phyloP scores from a whole-genome alignment of 2,329 filamentous ascomycete genomes.

The Colletotrichum tamarilloi region DNA sequence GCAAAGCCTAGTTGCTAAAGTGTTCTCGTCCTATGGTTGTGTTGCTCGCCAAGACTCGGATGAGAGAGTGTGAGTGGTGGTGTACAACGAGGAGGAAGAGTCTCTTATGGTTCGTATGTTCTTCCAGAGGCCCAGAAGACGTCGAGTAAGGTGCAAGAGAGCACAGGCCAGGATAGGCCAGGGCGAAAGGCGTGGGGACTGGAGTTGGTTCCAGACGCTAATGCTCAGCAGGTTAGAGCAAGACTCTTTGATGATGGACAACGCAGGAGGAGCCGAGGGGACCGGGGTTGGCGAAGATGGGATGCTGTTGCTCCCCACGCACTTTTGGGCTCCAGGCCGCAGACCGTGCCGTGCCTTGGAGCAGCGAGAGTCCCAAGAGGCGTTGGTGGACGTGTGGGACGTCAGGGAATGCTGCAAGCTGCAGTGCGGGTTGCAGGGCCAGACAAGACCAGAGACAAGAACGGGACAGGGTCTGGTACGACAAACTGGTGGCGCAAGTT shows the following conservation, averaged over 20 bases:
- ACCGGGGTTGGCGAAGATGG: background rate
- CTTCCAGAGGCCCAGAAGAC: background rate
- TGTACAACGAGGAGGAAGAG: background rate
- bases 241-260: background rate
- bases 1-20: background rate
- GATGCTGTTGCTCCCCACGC: background rate
- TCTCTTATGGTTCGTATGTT: background rate
- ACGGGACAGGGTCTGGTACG: constrained; percentile 19
- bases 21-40: background rate
- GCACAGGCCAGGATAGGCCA: constrained; percentile 6
- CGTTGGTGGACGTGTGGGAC: background rate
- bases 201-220: constrained; percentile 13
- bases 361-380: background rate
- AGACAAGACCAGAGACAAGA: background rate
- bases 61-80: background rate
- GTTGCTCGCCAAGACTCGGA: background rate
- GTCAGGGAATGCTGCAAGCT: constrained; percentile 6
- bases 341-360: background rate
- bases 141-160: constrained; percentile 3
- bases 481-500: constrained; percentile 27
- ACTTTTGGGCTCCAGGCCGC: background rate
- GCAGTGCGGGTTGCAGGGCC: constrained; percentile 9
- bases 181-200: background rate
- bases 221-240: background rate
- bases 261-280: constrained; percentile 22